Evolutionary conservation across 2,329 filamentous ascomycete genomes (phyloP).

Genomic region (Monilinia fructicola): DNA sequence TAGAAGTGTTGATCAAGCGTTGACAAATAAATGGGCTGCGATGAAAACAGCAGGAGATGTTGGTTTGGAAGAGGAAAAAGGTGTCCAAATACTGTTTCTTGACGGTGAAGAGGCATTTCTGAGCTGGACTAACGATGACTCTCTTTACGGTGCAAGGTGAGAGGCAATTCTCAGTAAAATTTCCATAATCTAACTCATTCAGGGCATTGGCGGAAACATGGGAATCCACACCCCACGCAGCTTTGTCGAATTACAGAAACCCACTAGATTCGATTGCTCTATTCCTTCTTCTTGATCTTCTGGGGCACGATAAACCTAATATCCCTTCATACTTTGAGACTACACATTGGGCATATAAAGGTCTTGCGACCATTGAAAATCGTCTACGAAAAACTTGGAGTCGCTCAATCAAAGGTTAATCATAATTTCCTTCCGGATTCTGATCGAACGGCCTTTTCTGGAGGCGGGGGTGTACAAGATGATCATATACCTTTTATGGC

Average conservation of each 20-base stretch:
- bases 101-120: slow-evolving; percentile 94
- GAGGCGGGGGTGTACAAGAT: slow-evolving; percentile 64
- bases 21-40: slow-evolving; percentile 78
- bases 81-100: slow-evolving; percentile 84
- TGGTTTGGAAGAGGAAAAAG: slow-evolving; percentile 70
- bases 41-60: slow-evolving; percentile 61
- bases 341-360: slow-evolving; percentile 90
- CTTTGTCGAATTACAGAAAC: slow-evolving; percentile 71
- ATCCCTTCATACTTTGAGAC: slow-evolving; percentile 86
- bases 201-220: slow-evolving; percentile 75
- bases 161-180: slow-evolving; percentile 27
- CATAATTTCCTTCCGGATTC: slow-evolving; percentile 66
- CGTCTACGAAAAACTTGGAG: slow-evolving; percentile 65
- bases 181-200: slow-evolving; percentile 37
- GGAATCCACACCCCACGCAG: slow-evolving; percentile 68
- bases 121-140: slow-evolving; percentile 76
- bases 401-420: slow-evolving; percentile 61
- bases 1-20: slow-evolving; percentile 72
- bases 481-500: slow-evolving; percentile 91
- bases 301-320: slow-evolving; percentile 66
- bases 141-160: slow-evolving; percentile 82
- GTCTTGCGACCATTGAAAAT: slow-evolving; percentile 70
- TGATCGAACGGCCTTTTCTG: slow-evolving; percentile 48
- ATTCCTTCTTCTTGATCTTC: slow-evolving; percentile 87
- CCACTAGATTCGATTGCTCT: slow-evolving; percentile 78